Evolutionary conservation across 2,329 filamentous ascomycete genomes (phyloP).

Genomic region (Metarhizium robertsii): DNA sequence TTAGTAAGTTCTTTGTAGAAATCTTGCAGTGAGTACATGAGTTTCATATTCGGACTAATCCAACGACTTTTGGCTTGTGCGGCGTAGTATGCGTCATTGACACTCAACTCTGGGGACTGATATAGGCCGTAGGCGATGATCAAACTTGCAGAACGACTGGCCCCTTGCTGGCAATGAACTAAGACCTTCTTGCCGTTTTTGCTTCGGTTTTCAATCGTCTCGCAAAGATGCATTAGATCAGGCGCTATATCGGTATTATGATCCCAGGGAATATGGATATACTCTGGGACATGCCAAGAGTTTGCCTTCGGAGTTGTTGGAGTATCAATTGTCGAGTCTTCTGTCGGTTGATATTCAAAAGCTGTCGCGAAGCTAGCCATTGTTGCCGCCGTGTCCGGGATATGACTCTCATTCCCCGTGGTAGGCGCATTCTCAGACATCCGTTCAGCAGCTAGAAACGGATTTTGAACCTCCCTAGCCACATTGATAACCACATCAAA

Average conservation of each 20-base stretch:
- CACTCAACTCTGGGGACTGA: slow-evolving; percentile 64
- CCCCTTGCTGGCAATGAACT: slow-evolving; percentile 78
- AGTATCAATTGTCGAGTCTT: slow-evolving; percentile 30
- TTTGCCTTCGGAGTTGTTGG: slow-evolving; percentile 48
- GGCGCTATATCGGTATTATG: slow-evolving; percentile 80
- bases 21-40: slow-evolving; percentile 83
- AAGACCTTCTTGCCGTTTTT: slow-evolving; percentile 69
- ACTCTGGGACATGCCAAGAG: slow-evolving; percentile 54
- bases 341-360: slow-evolving; percentile 42
- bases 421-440: slow-evolving; percentile 17
- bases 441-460: slow-evolving; percentile 41
- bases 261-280: slow-evolving; percentile 82
- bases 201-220: slow-evolving; percentile 64
- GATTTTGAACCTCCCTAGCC: slow-evolving; percentile 71
- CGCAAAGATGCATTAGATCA: slow-evolving; percentile 66
- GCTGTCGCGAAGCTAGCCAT: slow-evolving; percentile 50
- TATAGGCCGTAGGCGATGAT: slow-evolving; percentile 82
- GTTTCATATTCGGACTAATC: slow-evolving; percentile 87
- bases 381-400: slow-evolving; percentile 47
- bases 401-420: slow-evolving; percentile 30
- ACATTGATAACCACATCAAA: slow-evolving; percentile 84
- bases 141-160: slow-evolving; percentile 74
- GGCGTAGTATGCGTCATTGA: slow-evolving; percentile 75
- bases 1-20: slow-evolving; percentile 58
- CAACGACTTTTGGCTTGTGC: slow-evolving; percentile 75